A percentile compares a stretch with the other conserved stretches of the same genome.
These are phyloP conservation scores for Samsoniella hepiali DNA, from an alignment of 2,329 filamentous ascomycete genomes.

Conservation along the genomic window DNA sequence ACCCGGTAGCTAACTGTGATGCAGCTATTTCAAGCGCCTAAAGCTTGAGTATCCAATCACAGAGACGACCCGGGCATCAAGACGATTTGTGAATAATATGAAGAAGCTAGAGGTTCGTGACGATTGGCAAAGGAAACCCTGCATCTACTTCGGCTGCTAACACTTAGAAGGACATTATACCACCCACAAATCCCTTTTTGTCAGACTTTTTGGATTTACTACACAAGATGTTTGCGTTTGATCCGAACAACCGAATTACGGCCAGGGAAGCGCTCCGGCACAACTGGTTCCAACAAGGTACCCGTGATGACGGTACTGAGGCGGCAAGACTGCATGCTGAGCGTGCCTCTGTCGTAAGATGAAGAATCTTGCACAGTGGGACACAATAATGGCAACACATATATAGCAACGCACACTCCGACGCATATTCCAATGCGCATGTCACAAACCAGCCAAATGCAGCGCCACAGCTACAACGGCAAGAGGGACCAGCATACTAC, in stretches of 20 bases:
- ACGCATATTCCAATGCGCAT: not conserved
- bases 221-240: slow-evolving; percentile 60
- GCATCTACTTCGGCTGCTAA: not conserved
- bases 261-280: slow-evolving; percentile 58
- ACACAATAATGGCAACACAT: not conserved
- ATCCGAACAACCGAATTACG: slow-evolving; percentile 56
- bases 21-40: slow-evolving; percentile 17
- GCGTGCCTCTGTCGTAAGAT: slow-evolving; percentile 5
- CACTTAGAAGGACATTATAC: slow-evolving; percentile 47
- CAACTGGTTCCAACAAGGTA: slow-evolving; percentile 57
- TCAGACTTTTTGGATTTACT: slow-evolving; percentile 56
- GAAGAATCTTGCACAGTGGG: not conserved
- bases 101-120: slow-evolving; percentile 12
- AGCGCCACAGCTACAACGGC: not conserved
- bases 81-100: slow-evolving; percentile 18
- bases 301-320: slow-evolving; percentile 29
- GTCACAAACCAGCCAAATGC: not conserved
- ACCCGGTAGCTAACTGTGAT: not conserved
- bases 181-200: slow-evolving; percentile 50
- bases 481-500: not conserved
- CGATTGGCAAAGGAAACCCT: not conserved
- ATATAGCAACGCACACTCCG: not conserved
- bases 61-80: slow-evolving; percentile 15
- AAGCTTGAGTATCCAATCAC: slow-evolving; percentile 15
- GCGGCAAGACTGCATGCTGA: slow-evolving; percentile 16